phyloP scores from a whole-genome alignment of 441 rosid species.

The Gossypium schwendimanii region DNA sequence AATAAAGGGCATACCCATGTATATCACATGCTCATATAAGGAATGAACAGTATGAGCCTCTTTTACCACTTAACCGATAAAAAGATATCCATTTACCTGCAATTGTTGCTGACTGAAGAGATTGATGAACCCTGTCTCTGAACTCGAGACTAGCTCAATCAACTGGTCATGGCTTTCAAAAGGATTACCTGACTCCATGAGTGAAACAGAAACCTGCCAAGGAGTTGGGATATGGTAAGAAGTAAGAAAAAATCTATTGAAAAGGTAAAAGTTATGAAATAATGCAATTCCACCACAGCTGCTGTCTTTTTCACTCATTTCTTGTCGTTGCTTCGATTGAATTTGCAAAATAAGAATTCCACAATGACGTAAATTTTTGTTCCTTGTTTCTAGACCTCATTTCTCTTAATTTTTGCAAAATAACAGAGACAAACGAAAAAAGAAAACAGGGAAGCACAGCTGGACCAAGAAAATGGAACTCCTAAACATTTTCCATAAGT shows the following conservation, averaged over 20 bases:
- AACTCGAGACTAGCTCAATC: constrained; percentile 72
- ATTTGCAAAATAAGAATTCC: background rate
- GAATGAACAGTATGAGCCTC: background rate
- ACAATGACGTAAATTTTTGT: background rate
- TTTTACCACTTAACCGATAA: background rate
- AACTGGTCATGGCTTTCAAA: constrained; percentile 69
- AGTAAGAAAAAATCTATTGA: background rate
- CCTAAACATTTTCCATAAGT: background rate
- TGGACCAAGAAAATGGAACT: background rate
- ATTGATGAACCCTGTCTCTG: constrained; percentile 60
- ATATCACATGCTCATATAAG: background rate
- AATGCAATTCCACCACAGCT: background rate
- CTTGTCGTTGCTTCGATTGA: background rate
- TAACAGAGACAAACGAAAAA: background rate
- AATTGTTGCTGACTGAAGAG: constrained; percentile 87
- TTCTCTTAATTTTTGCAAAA: background rate
- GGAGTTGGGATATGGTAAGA: background rate
- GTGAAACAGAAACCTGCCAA: constrained; percentile 71
- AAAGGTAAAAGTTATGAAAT: background rate
- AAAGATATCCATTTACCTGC: constrained; percentile 43
- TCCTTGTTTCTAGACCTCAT: background rate
- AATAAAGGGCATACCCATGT: background rate
- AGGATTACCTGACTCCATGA: constrained; percentile 59
- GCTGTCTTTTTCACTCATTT: background rate
- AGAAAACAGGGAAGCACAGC: background rate